Conservation (phyloP, 176 grass and related monocot genomes). For the Aegilops sharonensis region DNA sequence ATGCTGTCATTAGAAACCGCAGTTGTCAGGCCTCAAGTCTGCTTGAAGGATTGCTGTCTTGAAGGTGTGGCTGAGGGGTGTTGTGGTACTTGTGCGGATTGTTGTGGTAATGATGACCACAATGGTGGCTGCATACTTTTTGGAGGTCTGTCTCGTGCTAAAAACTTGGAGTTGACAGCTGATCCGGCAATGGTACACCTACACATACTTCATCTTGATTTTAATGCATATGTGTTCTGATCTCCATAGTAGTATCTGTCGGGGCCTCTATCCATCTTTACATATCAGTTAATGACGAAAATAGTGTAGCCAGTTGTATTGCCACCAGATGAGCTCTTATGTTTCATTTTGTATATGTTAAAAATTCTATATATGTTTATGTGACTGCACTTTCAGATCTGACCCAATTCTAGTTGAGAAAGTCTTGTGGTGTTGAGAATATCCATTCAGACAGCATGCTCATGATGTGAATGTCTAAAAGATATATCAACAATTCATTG, state of each 20-base stretch:
- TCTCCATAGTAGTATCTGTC: neutral
- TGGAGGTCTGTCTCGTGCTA: neutral
- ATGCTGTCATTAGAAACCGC: neutral
- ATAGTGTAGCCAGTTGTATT: neutral
- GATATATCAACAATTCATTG: neutral
- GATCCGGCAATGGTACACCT: neutral
- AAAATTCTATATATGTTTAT: neutral
- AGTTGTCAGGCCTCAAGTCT: neutral
- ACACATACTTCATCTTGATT: neutral
- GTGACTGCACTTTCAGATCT: neutral
- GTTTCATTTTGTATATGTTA: neutral
- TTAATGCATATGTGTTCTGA: neutral
- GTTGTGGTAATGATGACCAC: neutral
- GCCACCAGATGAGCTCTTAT: neutral
- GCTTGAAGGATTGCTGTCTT: fast-evolving
- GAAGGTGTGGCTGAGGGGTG: neutral
- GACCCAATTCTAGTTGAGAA: neutral
- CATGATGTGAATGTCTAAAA: neutral
- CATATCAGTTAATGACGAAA: neutral
- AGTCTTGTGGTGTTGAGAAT: neutral
- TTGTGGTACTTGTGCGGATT: neutral
- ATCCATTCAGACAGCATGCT: neutral
- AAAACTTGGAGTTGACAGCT: neutral
- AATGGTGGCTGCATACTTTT: neutral
- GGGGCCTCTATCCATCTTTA: neutral